Evolutionary conservation across 768 basidiomycete genomes (phyloP).

Genomic region (Pisolithus albus): DNA sequence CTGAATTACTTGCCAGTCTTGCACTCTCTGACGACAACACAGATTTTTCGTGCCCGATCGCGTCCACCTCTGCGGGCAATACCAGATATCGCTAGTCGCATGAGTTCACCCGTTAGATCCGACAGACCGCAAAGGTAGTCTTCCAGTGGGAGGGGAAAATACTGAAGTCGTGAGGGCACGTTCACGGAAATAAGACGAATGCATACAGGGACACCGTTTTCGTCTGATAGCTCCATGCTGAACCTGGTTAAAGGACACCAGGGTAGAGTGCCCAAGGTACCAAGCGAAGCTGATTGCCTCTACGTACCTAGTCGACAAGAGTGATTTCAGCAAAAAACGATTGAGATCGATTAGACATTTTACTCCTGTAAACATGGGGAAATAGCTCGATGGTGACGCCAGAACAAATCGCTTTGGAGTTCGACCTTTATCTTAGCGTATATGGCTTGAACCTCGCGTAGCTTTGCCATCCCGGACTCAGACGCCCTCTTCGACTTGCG

Average conservation of each 20-base stretch:
- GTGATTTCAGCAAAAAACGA: conserved; percentile 11
- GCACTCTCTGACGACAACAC: conserved; percentile 66
- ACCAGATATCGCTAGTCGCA: conserved; percentile 89
- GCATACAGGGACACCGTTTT: conserved; percentile 59
- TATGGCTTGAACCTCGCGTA: conserved; percentile 56
- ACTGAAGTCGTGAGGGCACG: conserved; percentile 38
- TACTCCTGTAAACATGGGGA: conserved; percentile 82
- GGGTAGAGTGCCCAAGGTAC: conserved; percentile 62
- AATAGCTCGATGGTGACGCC: conserved; percentile 68
- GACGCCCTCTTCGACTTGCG: conserved; percentile 40
- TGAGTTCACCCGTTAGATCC: conserved; percentile 94
- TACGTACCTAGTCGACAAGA: conserved; percentile 50
- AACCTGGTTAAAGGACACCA: conserved; percentile 65
- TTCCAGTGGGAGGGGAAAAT: conserved; percentile 64
- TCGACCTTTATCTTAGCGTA: conserved; percentile 60
- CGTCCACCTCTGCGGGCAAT: conserved; percentile 62
- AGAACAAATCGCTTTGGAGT: conserved; percentile 62
- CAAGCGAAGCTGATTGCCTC: conserved; percentile 87
- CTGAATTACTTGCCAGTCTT: conserved; percentile 48
- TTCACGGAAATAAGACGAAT: background rate
- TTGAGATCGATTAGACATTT: conserved; percentile 1
- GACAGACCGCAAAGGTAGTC: conserved; percentile 92
- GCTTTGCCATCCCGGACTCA: conserved; percentile 47
- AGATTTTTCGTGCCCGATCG: conserved; percentile 53
- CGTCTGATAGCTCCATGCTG: conserved; percentile 57